phyloP scores from a whole-genome alignment of 2,329 filamentous ascomycete species.

The Pestalotiopsis sp. region DNA sequence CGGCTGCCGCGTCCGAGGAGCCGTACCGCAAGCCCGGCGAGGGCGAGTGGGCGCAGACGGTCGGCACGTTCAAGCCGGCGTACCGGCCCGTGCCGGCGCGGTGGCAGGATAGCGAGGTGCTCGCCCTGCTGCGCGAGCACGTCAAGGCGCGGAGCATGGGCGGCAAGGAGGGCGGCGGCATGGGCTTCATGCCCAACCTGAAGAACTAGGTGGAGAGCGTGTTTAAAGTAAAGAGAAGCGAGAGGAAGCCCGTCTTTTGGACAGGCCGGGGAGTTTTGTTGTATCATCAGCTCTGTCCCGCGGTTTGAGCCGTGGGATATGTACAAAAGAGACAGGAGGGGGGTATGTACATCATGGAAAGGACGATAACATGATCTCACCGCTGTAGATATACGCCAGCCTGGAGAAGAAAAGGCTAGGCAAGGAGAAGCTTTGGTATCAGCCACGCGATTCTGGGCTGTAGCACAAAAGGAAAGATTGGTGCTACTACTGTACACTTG shows the following conservation, averaged over 20 bases:
- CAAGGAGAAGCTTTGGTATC: not conserved
- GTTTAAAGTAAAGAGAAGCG: not conserved
- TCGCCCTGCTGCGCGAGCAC: conserved; percentile 77
- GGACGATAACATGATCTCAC: not conserved
- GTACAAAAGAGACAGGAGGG: not conserved
- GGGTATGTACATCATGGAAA: not conserved
- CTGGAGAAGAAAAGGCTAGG: not conserved
- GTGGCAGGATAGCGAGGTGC: conserved; percentile 83
- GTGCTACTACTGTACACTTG: not conserved
- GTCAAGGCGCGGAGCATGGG: conserved; percentile 72
- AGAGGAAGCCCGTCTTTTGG: not conserved
- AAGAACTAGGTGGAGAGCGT: not conserved
- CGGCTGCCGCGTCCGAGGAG: conserved; percentile 35
- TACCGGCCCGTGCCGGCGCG: conserved; percentile 86
- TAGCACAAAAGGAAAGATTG: not conserved
- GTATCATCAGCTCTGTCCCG: not conserved
- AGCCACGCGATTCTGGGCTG: not conserved
- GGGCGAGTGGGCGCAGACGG: conserved; percentile 96
- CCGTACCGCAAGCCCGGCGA: conserved; percentile 35
- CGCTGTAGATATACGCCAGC: not conserved
- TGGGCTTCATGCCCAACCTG: conserved; percentile 59
- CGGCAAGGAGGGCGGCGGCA: conserved; percentile 50
- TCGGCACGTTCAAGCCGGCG: conserved; percentile 91
- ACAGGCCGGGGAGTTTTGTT: not conserved
- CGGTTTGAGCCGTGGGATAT: not conserved